Evolutionary conservation across 257 asterid species (phyloP).

Genomic region (Sherardia arvensis): DNA sequence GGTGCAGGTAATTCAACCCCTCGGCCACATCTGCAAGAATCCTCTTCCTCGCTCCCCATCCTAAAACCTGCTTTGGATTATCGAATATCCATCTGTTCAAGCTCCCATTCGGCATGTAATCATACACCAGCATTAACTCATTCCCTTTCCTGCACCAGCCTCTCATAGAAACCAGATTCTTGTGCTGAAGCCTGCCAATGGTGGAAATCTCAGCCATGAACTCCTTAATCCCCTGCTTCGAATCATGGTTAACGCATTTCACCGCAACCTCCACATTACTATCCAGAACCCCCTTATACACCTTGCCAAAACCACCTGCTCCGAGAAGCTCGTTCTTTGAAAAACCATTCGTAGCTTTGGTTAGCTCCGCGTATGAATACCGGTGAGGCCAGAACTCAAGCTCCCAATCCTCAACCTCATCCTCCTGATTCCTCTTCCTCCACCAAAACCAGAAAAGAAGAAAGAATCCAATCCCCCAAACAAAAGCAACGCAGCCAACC

Average conservation of each 20-base stretch:
- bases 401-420: constrained; percentile 80
- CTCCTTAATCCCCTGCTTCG: constrained; percentile 71
- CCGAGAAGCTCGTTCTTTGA: constrained; percentile 48
- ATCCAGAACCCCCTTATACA: constrained; percentile 44
- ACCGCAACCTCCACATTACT: constrained; percentile 57
- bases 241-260: constrained; percentile 72
- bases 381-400: constrained; percentile 85
- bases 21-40: constrained; percentile 65
- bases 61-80: constrained; percentile 38
- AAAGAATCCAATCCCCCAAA: constrained; percentile 11
- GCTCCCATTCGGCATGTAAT: constrained; percentile 79
- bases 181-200: constrained; percentile 77
- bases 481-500: constrained; percentile 33
- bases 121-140: constrained; percentile 57
- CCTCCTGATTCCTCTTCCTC: constrained; percentile 41
- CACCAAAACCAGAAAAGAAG: constrained; percentile 52
- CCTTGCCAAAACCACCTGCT: constrained; percentile 75
- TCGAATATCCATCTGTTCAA: constrained; percentile 72
- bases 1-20: constrained; percentile 65
- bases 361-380: constrained; percentile 55
- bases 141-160: constrained; percentile 83
- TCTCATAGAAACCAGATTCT: constrained; percentile 66
- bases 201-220: constrained; percentile 90
- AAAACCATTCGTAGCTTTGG: constrained; percentile 45
- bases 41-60: constrained; percentile 54